phyloP scores from a whole-genome alignment of 73 alveolate genomes.

The Blepharisma japonicum region DNA sequence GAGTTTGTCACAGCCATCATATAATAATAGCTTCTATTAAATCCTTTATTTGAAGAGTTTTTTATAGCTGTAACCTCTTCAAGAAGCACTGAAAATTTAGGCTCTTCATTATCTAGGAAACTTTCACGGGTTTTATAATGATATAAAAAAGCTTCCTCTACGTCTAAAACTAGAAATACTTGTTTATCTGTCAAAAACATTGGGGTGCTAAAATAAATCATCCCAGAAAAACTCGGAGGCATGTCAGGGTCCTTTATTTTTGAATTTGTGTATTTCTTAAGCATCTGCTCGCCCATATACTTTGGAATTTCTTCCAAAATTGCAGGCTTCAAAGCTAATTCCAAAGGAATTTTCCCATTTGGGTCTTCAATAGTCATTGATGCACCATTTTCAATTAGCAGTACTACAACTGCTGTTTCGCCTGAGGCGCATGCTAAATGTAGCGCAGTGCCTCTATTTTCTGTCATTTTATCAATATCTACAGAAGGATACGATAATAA shows the following conservation, averaged over 20 bases:
- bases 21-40: too few relatives aligned
- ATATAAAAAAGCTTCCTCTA: background rate
- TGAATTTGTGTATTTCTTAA: too few relatives aligned
- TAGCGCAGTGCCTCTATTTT: background rate
- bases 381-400: background rate
- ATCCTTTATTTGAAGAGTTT: too few relatives aligned
- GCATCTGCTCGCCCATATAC: constrained; percentile 16
- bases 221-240: too few relatives aligned
- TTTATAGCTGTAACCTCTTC: too few relatives aligned
- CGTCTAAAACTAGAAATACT: constrained; percentile 15
- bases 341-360: constrained; percentile 19
- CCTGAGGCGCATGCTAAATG: constrained; percentile 16
- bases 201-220: too few relatives aligned
- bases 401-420: background rate
- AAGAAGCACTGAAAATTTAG: too few relatives aligned
- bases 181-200: constrained; percentile 4
- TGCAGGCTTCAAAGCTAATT: background rate
- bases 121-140: too few relatives aligned
- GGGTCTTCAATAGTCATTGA: constrained; percentile 26
- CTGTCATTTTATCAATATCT: constrained; percentile 10
- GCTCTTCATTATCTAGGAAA: too few relatives aligned
- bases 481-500: background rate
- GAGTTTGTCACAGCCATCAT: too few relatives aligned
- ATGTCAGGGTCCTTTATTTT: too few relatives aligned
- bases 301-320: constrained; percentile 9